Percentiles rank a stretch among this genome's conserved stretches.
phyloP scores from a whole-genome alignment of 2,329 filamentous ascomycete species.

The Periconia sp. region DNA sequence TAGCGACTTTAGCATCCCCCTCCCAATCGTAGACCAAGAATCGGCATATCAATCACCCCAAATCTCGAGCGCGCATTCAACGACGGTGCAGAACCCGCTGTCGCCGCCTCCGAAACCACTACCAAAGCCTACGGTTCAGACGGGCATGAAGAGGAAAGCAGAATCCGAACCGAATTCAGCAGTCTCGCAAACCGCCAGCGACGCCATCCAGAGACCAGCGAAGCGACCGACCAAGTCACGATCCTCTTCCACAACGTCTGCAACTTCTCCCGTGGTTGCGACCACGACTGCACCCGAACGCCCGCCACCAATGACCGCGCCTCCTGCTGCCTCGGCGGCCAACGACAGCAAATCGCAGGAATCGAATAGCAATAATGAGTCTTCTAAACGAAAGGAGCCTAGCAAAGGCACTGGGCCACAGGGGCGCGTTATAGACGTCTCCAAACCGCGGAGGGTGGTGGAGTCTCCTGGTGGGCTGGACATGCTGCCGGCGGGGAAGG shows the following conservation, averaged over 20 bases:
- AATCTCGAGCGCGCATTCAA: slow-evolving; percentile 15
- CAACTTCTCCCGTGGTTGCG: slow-evolving; percentile 24
- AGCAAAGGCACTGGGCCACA: slow-evolving; percentile 42
- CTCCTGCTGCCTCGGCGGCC: slow-evolving; percentile 17
- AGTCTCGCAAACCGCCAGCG: slow-evolving; percentile 28
- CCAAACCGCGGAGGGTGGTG: slow-evolving; percentile 34
- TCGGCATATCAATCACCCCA: slow-evolving; percentile 27
- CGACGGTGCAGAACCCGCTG: slow-evolving; percentile 28
- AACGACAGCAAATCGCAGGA: slow-evolving; percentile 21
- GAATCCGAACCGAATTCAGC: slow-evolving; percentile 38
- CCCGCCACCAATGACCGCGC: slow-evolving; percentile 24
- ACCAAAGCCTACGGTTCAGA: slow-evolving; percentile 26
- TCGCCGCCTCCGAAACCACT: slow-evolving; percentile 32
- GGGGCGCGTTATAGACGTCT: slow-evolving; percentile 41
- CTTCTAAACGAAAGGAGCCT: slow-evolving; percentile 28
- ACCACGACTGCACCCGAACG: slow-evolving; percentile 21
- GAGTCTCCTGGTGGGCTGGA: slow-evolving; percentile 31
- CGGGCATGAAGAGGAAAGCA: slow-evolving; percentile 46
- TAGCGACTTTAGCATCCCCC: slow-evolving; percentile 49
- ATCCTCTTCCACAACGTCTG: slow-evolving; percentile 38
- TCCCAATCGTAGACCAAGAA: slow-evolving; percentile 23
- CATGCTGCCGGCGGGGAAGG: slow-evolving; percentile 71
- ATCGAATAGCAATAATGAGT: slow-evolving; percentile 21
- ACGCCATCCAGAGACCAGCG: slow-evolving; percentile 25
- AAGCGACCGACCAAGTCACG: slow-evolving; percentile 43